Evolutionary conservation across 768 basidiomycete genomes (phyloP), one percentile per base, ranked within the genome.

Genomic region (Termitomyces bulborhizus): DNA sequence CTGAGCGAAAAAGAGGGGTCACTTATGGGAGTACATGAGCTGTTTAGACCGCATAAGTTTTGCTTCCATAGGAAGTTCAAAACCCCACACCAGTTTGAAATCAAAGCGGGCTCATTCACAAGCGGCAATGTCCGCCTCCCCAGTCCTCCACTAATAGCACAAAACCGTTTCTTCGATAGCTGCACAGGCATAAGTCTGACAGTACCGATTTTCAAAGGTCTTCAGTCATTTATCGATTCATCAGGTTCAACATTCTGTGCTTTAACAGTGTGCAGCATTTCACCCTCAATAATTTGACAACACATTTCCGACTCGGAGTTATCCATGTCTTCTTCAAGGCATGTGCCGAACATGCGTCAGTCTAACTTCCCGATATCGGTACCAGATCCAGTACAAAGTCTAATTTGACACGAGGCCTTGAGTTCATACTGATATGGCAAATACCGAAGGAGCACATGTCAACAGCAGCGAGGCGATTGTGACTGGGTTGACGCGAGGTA

Each of bases 231-330:
- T 3, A 3, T 13, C 31, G 6, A 24, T 32, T 21, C 4, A 8
- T 47, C 11, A 18, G 7, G 4, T 12, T 15, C 36, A 8, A 37
- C 8, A 9, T 39, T n/a, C 3, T 8, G 7, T 39, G 24, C 8
- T 21, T 12, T 11, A 4, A 13, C n/a, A 32, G 46, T 24, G 36
- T 3, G 24, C 24, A 44, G 26, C 15, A 27, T 6, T 32, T 21
- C 1, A 21, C 3, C 24, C 9, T 36, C 24, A 7, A 3, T 45
- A 45, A 8, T 34, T 24, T 24, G 4, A 27, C 26, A 50, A 29
- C 29, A 29, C 3, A 21, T 27, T 39, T 52, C 51, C 51, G 51
- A 52, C 41, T 52, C 51, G 51, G 51, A 41, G 27, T 51, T 18
- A 31, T 41, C 8, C 41, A 37, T 18, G 39, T 31, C 47, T 51